A percentile compares a stretch with the other conserved stretches of the same genome.
These are phyloP conservation scores for Trapa incisa DNA, from an alignment of 345 rosid species.

Conservation along the genomic window DNA sequence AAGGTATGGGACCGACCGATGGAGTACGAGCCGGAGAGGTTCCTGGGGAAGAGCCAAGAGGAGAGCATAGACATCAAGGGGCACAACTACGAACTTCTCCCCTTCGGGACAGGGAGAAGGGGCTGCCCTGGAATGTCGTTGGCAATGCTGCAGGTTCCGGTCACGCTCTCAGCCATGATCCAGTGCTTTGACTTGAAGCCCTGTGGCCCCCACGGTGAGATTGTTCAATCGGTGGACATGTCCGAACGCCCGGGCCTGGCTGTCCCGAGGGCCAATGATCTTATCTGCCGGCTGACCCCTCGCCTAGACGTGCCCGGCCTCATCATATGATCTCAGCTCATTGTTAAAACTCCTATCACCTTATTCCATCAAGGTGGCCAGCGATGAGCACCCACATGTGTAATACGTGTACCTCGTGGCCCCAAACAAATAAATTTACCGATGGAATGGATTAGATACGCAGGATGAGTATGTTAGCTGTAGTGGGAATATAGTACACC, in stretches of 20 bases:
- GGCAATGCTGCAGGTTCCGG: constrained; percentile 28
- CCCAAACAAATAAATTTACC: no score
- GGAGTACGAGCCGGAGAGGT: constrained; percentile 29
- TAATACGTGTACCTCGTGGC: no score
- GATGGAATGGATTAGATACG: no score
- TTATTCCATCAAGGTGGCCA: no score
- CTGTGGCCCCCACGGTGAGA: not conserved
- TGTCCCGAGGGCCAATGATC: constrained; percentile 24
- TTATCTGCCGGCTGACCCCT: constrained; percentile 19
- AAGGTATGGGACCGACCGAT: constrained; percentile 25
- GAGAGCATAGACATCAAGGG: constrained; percentile 21
- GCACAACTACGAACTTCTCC: constrained; percentile 27
- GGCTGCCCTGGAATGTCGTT: constrained; percentile 35
- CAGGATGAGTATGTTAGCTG: no score
- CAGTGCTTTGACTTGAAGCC: constrained; percentile 37
- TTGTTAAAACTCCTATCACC: no score
- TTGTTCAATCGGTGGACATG: constrained; percentile 17
- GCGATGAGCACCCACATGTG: no score
- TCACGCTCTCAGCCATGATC: constrained; percentile 23
- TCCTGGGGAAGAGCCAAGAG: not conserved
- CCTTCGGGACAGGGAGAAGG: constrained; percentile 38
- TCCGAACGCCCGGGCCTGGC: constrained; percentile 31
- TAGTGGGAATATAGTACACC: no score
- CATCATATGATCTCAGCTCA: no score
- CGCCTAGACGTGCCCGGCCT: constrained; percentile 5